Evolutionary conservation across 805 yeast species (phyloP), one percentile per base, ranked within the genome.

Genomic region (Candida maesae): DNA sequence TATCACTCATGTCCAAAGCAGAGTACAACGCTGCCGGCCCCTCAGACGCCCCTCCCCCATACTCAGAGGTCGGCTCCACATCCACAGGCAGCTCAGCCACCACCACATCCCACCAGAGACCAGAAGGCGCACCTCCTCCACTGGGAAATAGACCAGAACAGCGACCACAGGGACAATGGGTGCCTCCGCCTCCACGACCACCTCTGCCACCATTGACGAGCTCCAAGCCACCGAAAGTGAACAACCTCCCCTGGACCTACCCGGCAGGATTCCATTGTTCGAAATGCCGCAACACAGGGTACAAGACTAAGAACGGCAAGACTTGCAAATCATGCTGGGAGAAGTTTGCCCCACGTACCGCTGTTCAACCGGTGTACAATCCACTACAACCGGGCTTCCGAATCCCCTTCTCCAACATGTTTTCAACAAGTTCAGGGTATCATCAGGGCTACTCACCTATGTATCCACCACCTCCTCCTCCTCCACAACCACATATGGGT

Each of bases 251-350:
- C 1, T 83, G 85, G 77, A 59, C 60, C 36, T 87, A 84, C 51
- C 95, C 95, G 0, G 59, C 49, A 2, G 71, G 78, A 3, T 81
- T 66, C 55, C 63, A 65, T 42, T 87, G 96, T 55, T 61, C 65
- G 8, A 82, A 81, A 53, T 87, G 96, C 64, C 66, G 71, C 41
- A 87, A 87, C 56, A 82, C 90, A 0, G 95, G 95, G 2, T 70
- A 67, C 55, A 71, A 74, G 53, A 33, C 63, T 18, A 79, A 75
- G 55, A 79, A 78, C 50, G 84, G n/a, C 23, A 67, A 64, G 35
- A 65, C 78, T 6, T 87, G 96, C 56, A 74, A 76, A 50, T 71
- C 71, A 32, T 87, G 96, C 60, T 87, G 86, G 81, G 72, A 70
- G 18, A 53, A 58, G 36, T 86, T 81, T 58, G 81, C 80, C 0